Conservation (phyloP, 345 rosid species). For the Lepidium africanum region DNA sequence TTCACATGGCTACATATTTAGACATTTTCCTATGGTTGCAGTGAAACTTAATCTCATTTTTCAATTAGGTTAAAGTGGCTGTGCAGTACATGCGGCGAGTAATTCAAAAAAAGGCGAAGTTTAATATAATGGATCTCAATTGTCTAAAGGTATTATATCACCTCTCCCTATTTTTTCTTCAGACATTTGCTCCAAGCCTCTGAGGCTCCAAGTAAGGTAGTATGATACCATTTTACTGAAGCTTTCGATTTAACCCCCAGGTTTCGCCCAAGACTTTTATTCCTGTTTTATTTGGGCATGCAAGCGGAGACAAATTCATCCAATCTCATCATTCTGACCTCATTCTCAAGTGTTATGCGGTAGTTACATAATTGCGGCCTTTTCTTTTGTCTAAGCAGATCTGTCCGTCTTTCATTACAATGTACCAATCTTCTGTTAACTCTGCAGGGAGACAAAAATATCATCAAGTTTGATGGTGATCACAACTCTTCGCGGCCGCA, state of each 20-base stretch:
- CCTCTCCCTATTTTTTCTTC: not conserved
- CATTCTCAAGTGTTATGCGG: constrained; percentile 69
- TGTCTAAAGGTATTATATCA: constrained; percentile 57
- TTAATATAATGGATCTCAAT: constrained; percentile 91
- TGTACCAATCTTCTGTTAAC: not conserved
- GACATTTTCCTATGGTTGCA: not conserved
- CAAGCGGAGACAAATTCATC: constrained; percentile 80
- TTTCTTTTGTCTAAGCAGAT: not conserved
- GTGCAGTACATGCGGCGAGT: constrained; percentile 84
- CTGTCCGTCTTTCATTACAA: not conserved
- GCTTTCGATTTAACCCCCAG: constrained; percentile 28
- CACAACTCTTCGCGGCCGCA: constrained; percentile 94
- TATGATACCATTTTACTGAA: constrained; percentile 6
- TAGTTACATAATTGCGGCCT: constrained; percentile 18
- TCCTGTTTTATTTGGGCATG: constrained; percentile 95
- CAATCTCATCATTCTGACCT: constrained; percentile 79
- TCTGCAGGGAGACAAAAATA: constrained; percentile 89
- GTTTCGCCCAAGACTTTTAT: constrained; percentile 83
- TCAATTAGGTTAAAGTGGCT: constrained; percentile 80
- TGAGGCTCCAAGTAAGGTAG: not conserved
- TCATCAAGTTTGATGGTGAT: constrained; percentile 92
- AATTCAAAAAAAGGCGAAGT: constrained; percentile 90
- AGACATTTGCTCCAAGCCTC: no score
- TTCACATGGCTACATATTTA: not conserved
- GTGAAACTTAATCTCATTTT: not conserved